Conservation (phyloP, 2,329 filamentous ascomycete genomes). For the Emericellopsis cladophorae region DNA sequence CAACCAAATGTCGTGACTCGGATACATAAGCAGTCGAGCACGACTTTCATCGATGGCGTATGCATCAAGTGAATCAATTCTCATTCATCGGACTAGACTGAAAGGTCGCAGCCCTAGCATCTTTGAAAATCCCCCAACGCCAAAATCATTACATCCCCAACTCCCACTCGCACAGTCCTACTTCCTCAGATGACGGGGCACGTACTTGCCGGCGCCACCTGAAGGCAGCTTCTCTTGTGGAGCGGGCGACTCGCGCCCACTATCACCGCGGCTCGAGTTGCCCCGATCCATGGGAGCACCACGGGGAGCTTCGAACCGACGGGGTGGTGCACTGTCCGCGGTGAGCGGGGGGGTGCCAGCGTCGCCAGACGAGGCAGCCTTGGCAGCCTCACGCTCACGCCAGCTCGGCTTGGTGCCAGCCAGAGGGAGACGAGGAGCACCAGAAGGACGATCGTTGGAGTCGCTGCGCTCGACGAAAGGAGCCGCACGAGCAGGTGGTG, state of each 20-base stretch:
- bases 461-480: conserved; percentile 30
- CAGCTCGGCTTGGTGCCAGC: conserved; percentile 52
- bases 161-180: neutral
- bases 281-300: conserved; percentile 29
- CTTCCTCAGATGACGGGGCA: conserved; percentile 33
- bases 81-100: too few species aligned
- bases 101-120: too few species aligned
- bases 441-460: conserved; percentile 28
- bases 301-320: conserved; percentile 19
- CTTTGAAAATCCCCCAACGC: too few species aligned
- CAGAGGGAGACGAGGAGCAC: conserved; percentile 49
- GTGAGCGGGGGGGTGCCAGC: conserved; percentile 7
- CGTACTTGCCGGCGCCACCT: conserved; percentile 45
- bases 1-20: too few species aligned
- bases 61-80: too few species aligned
- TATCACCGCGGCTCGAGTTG: conserved; percentile 28
- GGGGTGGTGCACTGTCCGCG: conserved; percentile 29
- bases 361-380: conserved; percentile 15
- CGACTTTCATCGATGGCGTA: too few species aligned
- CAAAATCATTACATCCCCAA: neutral
- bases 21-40: too few species aligned
- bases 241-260: conserved; percentile 25
- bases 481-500: conserved; percentile 13
- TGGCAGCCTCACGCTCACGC: conserved; percentile 58
- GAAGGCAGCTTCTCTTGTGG: conserved; percentile 36